Conservation (phyloP, 2,329 filamentous ascomycete species). For the Trichoderma hamatum region DNA sequence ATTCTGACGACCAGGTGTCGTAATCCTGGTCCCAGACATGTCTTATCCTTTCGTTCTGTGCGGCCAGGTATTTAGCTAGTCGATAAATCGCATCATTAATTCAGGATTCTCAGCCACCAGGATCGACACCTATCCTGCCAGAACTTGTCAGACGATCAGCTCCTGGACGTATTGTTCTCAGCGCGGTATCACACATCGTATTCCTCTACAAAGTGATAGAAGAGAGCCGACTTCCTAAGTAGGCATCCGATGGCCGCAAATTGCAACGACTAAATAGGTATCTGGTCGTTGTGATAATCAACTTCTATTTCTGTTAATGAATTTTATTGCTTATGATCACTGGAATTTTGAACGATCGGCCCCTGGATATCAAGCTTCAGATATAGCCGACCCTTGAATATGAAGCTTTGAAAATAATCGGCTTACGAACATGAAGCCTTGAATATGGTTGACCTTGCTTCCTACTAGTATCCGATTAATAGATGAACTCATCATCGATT, state of each 20-base stretch:
- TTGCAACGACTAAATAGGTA: background rate
- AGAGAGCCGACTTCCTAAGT: background rate
- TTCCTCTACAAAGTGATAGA: conserved; percentile 31
- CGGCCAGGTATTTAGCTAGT: conserved; percentile 19
- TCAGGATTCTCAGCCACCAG: conserved; percentile 18
- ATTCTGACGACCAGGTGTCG: background rate
- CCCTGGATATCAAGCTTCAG: background rate
- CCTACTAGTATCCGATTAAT: background rate
- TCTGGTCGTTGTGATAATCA: background rate
- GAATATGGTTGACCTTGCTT: background rate
- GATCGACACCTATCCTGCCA: conserved; percentile 28
- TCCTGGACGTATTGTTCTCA: conserved; percentile 4
- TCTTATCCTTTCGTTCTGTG: conserved; percentile 28
- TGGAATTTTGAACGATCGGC: background rate
- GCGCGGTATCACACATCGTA: conserved; percentile 29
- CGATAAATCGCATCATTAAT: background rate
- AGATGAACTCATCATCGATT: conserved; percentile 4
- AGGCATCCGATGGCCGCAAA: background rate
- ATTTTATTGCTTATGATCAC: background rate
- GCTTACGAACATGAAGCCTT: background rate
- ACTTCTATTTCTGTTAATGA: background rate
- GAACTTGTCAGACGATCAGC: conserved; percentile 1
- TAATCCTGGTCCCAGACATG: conserved; percentile 30
- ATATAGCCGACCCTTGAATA: background rate
- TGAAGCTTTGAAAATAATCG: background rate